phyloP scores from a whole-genome alignment of 176 grass and related monocot species.

The Pontederia crassipes region DNA sequence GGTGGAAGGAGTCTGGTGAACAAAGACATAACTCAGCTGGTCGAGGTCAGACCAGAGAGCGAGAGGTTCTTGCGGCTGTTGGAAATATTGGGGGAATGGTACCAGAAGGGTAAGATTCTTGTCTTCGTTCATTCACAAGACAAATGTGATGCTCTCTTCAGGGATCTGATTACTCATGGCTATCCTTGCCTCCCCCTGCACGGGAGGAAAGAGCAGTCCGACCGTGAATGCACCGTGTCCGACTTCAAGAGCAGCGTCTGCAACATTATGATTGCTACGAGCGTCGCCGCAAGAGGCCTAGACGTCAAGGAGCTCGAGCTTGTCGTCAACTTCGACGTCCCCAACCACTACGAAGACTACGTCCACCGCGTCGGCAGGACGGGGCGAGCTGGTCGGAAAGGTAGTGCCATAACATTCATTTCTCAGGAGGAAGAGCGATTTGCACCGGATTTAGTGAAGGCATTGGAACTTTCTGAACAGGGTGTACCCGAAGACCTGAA shows the following conservation, averaged over 20 bases:
- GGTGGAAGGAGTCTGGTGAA: slow-evolving; percentile 92
- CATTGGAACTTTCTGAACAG: slow-evolving; percentile 82
- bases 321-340: slow-evolving; percentile 89
- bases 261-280: slow-evolving; percentile 80
- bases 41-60: no score
- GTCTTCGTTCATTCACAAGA: slow-evolving; percentile 98
- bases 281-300: slow-evolving; percentile 83
- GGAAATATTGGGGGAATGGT: slow-evolving; percentile 89
- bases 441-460: slow-evolving; percentile 86
- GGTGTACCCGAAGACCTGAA: slow-evolving; percentile 77
- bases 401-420: slow-evolving; percentile 82
- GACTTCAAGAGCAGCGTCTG: slow-evolving; percentile 93
- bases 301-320: slow-evolving; percentile 96
- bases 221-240: slow-evolving; percentile 79
- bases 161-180: slow-evolving; percentile 78
- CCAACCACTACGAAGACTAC: slow-evolving; percentile 65
- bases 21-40: slow-evolving; percentile 80
- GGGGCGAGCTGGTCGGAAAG: slow-evolving; percentile 82
- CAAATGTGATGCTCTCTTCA: slow-evolving; percentile 91
- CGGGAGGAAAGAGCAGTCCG: slow-evolving; percentile 91
- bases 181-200: slow-evolving; percentile 88
- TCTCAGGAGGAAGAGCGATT: slow-evolving; percentile 83
- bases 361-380: slow-evolving; percentile 49
- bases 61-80: slow-evolving; percentile 72
- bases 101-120: slow-evolving; percentile 86